Evolutionary conservation across 108 stramenopile genomes (phyloP).

Genomic region (Licmophora abbreviata): DNA sequence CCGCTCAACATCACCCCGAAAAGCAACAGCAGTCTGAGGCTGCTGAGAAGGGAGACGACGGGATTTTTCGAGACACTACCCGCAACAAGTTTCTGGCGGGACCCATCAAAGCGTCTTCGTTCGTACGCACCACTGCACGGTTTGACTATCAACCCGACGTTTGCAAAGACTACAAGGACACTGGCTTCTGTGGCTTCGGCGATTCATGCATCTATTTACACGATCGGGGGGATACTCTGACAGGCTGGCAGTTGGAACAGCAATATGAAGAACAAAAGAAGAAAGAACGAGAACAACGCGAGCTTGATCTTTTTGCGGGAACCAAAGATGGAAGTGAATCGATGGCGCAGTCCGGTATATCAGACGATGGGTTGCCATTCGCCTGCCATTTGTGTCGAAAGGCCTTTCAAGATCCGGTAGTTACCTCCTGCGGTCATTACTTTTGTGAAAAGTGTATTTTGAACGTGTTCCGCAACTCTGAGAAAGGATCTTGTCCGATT

Average conservation of each 20-base stretch:
- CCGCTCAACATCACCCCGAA: constrained; percentile 41
- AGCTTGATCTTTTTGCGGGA: constrained; percentile 48
- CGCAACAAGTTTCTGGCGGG: constrained; percentile 69
- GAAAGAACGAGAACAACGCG: constrained; percentile 42
- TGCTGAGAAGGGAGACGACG: constrained; percentile 12
- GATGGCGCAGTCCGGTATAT: constrained; percentile 4
- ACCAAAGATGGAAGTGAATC: constrained; percentile 20
- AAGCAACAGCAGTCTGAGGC: constrained; percentile 2
- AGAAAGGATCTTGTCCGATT: constrained; percentile 56
- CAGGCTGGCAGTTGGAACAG: constrained; percentile 92
- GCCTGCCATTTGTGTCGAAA: constrained; percentile 91
- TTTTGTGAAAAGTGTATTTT: constrained; percentile 87
- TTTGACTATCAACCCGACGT: constrained; percentile 99
- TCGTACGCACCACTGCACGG: constrained; percentile 82
- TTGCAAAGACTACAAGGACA: constrained; percentile 99
- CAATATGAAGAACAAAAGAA: constrained; percentile 92
- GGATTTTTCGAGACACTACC: constrained; percentile 12
- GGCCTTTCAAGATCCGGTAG: constrained; percentile 86
- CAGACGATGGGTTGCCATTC: constrained; percentile 87
- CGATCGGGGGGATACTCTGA: constrained; percentile 90
- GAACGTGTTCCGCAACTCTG: constrained; percentile 28
- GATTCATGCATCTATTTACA: constrained; percentile 98
- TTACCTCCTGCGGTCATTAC: constrained; percentile 90
- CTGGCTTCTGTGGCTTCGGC: constrained; percentile 98
- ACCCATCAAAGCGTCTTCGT: constrained; percentile 79